phyloP scores from a whole-genome alignment of 805 yeast genomes.

The Candida caryicola region DNA sequence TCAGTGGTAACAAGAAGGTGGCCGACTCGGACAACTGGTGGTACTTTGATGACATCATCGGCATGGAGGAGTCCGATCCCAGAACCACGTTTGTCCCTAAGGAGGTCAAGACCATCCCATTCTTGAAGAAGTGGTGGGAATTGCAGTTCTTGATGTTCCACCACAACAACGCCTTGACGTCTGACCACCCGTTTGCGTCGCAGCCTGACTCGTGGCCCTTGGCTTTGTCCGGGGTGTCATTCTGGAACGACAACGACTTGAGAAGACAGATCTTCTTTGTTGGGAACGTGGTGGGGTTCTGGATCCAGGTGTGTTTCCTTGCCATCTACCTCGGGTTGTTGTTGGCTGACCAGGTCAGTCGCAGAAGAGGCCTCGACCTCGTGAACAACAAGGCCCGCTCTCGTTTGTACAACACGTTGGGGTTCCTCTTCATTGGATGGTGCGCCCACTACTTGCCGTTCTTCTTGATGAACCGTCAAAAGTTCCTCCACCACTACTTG shows the following conservation, averaged over 20 bases:
- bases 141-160: slow-evolving; percentile 85
- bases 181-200: slow-evolving; percentile 95
- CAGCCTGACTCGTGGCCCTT: slow-evolving; percentile 91
- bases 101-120: slow-evolving; percentile 59
- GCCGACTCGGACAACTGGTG: slow-evolving; percentile 68
- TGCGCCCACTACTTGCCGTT: slow-evolving; percentile 86
- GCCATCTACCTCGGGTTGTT: slow-evolving; percentile 62
- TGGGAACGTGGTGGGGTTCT: slow-evolving; percentile 90
- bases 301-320: slow-evolving; percentile 69
- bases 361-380: slow-evolving; percentile 64
- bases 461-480: slow-evolving; percentile 88
- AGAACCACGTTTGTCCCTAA: slow-evolving; percentile 68
- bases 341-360: slow-evolving; percentile 70
- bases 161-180: slow-evolving; percentile 81
- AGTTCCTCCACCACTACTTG: slow-evolving; percentile 88
- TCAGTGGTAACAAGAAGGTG: slow-evolving; percentile 87
- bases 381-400: slow-evolving; percentile 61
- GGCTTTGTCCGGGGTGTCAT: slow-evolving; percentile 85
- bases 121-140: slow-evolving; percentile 85
- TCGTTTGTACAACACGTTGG: slow-evolving; percentile 72
- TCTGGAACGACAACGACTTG: slow-evolving; percentile 77
- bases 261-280: slow-evolving; percentile 80
- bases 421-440: slow-evolving; percentile 87
- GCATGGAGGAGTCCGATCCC: slow-evolving; percentile 49
- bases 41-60: slow-evolving; percentile 69